Base-by-base conservation (phyloP, 2,329 filamentous ascomycete genomes). In the Trichoderma cornu-damae region DNA sequence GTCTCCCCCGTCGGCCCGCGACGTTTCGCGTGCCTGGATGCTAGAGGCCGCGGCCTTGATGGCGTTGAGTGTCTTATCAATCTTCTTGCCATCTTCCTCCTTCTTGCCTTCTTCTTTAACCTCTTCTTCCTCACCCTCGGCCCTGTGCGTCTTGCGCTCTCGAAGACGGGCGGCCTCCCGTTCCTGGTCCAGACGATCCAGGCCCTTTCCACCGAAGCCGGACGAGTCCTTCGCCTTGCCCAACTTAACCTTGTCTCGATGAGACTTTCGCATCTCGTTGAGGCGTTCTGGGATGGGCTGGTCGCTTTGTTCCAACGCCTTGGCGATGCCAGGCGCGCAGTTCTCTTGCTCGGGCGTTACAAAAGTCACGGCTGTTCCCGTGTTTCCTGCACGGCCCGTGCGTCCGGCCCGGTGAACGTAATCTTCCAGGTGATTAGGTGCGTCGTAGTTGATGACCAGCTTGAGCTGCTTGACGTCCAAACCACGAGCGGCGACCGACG, bases 401-500 rank as follows among this genome's bases (percentile, higher is more conserved):
- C 94, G 89, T 47, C 94, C 94, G 56, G 89, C 90, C 61, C 94
- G 87, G 71, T 96, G 94, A 38, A 97, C 93, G 67, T 97, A 97
- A 68, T 97, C 94, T 73, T 99, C 94, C 61, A 96, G 74, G 73
- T 97, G 92, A 66, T 96, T 96, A 1, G 92, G 93, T 1, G 88
- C 89, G 68, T 96, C 92, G 69, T 90, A 96, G 73, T 97, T 97
- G 74, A 99, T 86, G 54, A 99, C 94, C 30, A 97, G 81, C 72
- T 95, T 96, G 32, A 99, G 79, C 70, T 96, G 90, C 73, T 96
- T 96, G 43, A 99, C 93, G 70, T 99, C 94, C 38, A 99, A 78
- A 60, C 94, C 94, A 71, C 94, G 89, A 50, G 94, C 94, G 37
- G 94, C 94, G 59, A 99, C 90, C 9, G 93, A 96, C 0, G 94